Base-by-base conservation (phyloP, 345 rosid species). In the Heritiera littoralis region DNA sequence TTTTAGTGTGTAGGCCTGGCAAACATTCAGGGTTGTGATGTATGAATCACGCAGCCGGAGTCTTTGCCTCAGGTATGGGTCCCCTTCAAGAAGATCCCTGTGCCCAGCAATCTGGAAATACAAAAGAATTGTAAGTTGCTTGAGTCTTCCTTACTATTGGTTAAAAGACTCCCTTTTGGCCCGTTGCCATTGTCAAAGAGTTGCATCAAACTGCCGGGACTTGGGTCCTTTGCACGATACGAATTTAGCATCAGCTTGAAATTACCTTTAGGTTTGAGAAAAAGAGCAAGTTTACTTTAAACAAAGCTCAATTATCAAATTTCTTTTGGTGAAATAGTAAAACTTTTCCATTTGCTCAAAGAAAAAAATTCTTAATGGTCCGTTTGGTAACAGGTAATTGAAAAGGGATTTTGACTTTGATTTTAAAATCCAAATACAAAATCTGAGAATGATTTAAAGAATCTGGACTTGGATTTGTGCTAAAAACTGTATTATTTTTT, bases 1-100 rank as follows among this genome's bases (percentile, higher is more conserved):
- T 77, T 97, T 97, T 85, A 97, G 84, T 5, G 99, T 97, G 89
- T 92, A 94, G 12, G 98, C 99, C 84, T 97, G 99, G 75, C 92
- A 93, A 14, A 90, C 98, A 4, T 94, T 97, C 30, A 97, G 97
- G 6, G 98, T 97, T 1, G 99, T 97, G 81, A 97, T 97, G 86
- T 94, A 94, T 3, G 98, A 87, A 86, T 97, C 97, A 76, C 98
- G 98, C 14, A 97, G 88, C 23, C 97, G 86, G 40, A 97, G 94
- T 73, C 99, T 90, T 80, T 94, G 99, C 88, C 90, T 97, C 89
- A 97, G 84, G 91, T 93, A 91, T 13, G 97, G 97, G 61, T 97
- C 94, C 71, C 95, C 99, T 84, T 97, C 99, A 23, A 97, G 96
- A 85, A 97, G 95, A 78, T 97, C 98, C 84, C 12, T 93, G 84